A percentile compares a stretch with the other conserved stretches of the same genome.
Conservation (phyloP, 495 filamentous ascomycete genomes). For the Penicillium diatomitis region DNA sequence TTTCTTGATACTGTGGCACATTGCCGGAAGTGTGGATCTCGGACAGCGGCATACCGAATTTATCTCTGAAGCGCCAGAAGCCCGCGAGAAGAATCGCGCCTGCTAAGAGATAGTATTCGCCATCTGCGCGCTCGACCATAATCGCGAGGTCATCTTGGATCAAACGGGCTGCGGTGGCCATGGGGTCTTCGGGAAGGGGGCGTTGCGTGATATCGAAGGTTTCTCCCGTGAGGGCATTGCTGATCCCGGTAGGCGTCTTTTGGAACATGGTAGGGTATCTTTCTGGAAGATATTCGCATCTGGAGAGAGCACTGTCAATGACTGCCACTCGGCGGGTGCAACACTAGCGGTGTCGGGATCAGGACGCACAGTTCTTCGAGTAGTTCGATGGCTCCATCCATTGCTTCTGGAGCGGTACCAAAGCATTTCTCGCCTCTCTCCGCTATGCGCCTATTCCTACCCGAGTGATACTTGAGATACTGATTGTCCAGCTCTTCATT, state of each 20-base stretch:
- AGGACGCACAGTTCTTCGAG: constrained; percentile 57
- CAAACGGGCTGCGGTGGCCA: constrained; percentile 63
- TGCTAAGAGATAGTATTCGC: constrained; percentile 77
- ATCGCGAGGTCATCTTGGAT: constrained; percentile 81
- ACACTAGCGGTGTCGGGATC: too few species aligned
- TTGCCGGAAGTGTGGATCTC: constrained; percentile 79
- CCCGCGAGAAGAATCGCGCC: constrained; percentile 73
- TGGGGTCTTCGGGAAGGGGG: constrained; percentile 71
- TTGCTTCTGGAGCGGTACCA: constrained; percentile 63
- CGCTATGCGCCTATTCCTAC: constrained; percentile 61
- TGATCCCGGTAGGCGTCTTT: constrained; percentile 55
- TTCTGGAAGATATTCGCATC: constrained; percentile 63
- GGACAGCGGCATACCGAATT: constrained; percentile 72
- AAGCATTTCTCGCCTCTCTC: constrained; percentile 66
- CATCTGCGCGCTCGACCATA: constrained; percentile 73
- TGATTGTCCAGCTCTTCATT: constrained; percentile 69
- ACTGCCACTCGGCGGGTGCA: too few species aligned
- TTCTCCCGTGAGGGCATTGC: constrained; percentile 66
- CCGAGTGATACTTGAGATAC: constrained; percentile 64
- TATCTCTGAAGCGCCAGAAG: constrained; percentile 81
- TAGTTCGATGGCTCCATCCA: constrained; percentile 68
- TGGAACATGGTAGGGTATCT: constrained; percentile 68
- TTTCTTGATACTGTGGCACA: constrained; percentile 69
- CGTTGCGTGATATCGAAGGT: constrained; percentile 58
- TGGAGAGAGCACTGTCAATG: constrained; percentile 6